phyloP scores from a whole-genome alignment of 1,139 yeast species.

The Debaryomycetaceae sp. region DNA sequence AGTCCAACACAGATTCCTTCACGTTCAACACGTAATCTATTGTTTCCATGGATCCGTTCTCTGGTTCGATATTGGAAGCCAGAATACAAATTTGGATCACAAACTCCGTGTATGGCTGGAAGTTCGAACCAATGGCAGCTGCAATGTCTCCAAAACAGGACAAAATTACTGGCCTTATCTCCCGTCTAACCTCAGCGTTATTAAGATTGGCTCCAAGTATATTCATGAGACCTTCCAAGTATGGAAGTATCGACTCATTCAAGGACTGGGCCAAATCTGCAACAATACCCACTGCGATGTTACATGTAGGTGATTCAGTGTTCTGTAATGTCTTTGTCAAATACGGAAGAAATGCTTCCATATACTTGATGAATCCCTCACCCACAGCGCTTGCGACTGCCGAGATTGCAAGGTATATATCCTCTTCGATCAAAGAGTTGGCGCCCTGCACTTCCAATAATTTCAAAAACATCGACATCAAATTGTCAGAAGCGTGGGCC shows the following conservation, averaged over 20 bases:
- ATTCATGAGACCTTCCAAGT: constrained; percentile 77
- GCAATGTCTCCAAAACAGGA: constrained; percentile 98
- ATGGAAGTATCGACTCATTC: constrained; percentile 68
- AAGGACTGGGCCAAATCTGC: constrained; percentile 97
- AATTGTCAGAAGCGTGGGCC: constrained; percentile 65
- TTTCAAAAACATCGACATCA: constrained; percentile 80
- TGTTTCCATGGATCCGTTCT: constrained; percentile 66
- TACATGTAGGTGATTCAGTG: constrained; percentile 77
- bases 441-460: constrained; percentile 57
- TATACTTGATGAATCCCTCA: constrained; percentile 65
- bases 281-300: constrained; percentile 89
- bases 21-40: constrained; percentile 71
- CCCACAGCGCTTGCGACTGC: constrained; percentile 83
- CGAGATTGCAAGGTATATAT: constrained; percentile 85
- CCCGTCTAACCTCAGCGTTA: constrained; percentile 64
- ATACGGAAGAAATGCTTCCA: constrained; percentile 80
- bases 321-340: constrained; percentile 75
- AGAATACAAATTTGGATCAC: constrained; percentile 70
- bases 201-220: constrained; percentile 72
- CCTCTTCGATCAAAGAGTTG: constrained; percentile 89
- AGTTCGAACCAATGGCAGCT: constrained; percentile 73
- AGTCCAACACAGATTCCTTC: constrained; percentile 85
- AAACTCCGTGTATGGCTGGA: constrained; percentile 70
- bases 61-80: constrained; percentile 52
- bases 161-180: constrained; percentile 79